Conservation (phyloP, 176 grass and related monocot genomes). For the Aegilops speltoides region DNA sequence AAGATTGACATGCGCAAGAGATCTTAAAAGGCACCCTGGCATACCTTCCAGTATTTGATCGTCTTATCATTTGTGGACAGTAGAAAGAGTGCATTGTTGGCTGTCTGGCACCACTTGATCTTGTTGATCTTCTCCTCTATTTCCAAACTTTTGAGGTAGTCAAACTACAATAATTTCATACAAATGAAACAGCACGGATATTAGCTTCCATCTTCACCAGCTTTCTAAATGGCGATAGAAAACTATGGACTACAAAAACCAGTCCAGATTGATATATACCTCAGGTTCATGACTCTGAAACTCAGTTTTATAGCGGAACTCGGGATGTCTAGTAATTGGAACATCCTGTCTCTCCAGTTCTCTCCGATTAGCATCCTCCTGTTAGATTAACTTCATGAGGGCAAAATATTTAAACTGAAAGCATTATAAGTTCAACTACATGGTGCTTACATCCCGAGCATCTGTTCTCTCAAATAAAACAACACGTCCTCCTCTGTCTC, state of each 20-base stretch:
- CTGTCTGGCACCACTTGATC: conserved; percentile 76
- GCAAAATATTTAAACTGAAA: conserved; percentile 25
- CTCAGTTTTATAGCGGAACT: conserved; percentile 90
- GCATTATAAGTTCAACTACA: conserved; percentile 17
- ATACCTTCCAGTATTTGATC: conserved; percentile 96
- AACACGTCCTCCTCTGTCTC: conserved; percentile 89
- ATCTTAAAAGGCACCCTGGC: background rate
- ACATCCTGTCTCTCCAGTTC: conserved; percentile 89
- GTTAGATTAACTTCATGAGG: conserved; percentile 31
- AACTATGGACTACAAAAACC: background rate
- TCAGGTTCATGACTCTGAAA: conserved; percentile 97
- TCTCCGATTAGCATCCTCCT: conserved; percentile 57
- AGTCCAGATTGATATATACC: conserved; percentile 36
- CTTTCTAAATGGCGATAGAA: background rate
- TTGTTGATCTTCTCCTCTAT: conserved; percentile 98
- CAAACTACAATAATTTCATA: conserved; percentile 61
- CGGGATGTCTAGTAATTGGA: conserved; percentile 55
- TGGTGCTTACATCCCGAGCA: conserved; percentile 57
- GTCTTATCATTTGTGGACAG: conserved; percentile 95
- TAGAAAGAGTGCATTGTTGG: conserved; percentile 67
- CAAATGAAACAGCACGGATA: conserved; percentile 12
- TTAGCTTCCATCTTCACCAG: conserved; percentile 12
- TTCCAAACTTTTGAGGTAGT: conserved; percentile 98
- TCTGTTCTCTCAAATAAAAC: conserved; percentile 94
- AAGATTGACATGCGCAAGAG: background rate